Evolutionary conservation across 768 basidiomycete species (phyloP), one percentile per base, ranked within the genome.

Genomic region (Hirschioporus abietinus): DNA sequence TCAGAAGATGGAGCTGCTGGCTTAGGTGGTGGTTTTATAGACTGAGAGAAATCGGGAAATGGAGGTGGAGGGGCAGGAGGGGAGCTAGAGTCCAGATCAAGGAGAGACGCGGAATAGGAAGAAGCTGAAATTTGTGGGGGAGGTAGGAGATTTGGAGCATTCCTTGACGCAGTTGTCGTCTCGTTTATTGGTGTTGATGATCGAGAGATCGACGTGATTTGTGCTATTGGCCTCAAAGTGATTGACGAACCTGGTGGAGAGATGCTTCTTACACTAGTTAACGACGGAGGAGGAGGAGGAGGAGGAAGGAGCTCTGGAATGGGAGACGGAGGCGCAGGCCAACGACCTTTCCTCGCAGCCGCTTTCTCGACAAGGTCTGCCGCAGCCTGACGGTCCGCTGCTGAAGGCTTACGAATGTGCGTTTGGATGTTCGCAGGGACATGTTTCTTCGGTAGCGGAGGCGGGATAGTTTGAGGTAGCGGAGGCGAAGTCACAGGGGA

Each of bases 341-440:
- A 83, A 4, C 71, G 66, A 1, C 82, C 78, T 1, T 78, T 74
- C 17, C 79, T 79, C 2, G 85, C 76, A 8, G 86, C 87, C 8
- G 85, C 89, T 18, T 74, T 77, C 68, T 86, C 82, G 70, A 91
- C 73, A 26, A 91, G 78, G 68, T 80, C 86, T 67, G 83, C 74
- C 1, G 88, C 86, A 52, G 88, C 84, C 66, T 81, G 79, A 68
- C 87, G 87, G 65, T 83, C 82, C 15, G 80, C 78, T 35, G 78
- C 74, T 60, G 79, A 78, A 15, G 81, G 76, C 61, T 74, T 75
- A 76, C 60, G 58, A 24, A 10, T 35, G 69, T 36, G 10, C 66
- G 64, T 67, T 63, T 68, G 68, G 12, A 61, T 64, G 23, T 69
- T 35, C 58, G 74, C 75, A 20, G 74, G 68, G 42, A 71, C n/a